Evolutionary conservation across 2,329 filamentous ascomycete genomes (phyloP).

Genomic region (Bertia moriformis): DNA sequence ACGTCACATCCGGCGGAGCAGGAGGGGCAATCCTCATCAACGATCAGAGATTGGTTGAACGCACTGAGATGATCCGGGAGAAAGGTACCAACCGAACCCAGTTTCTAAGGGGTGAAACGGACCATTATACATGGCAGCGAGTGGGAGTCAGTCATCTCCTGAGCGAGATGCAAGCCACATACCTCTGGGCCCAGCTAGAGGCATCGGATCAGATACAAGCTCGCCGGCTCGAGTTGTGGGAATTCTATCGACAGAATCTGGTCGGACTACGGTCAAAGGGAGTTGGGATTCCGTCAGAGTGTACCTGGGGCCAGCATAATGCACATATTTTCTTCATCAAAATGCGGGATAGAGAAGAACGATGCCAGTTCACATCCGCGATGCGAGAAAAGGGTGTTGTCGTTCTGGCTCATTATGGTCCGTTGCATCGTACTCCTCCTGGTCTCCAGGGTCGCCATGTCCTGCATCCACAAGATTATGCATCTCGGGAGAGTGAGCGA

Average conservation of each 20-base stretch:
- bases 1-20: constrained; percentile 2
- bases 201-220: neutral
- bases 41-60: neutral
- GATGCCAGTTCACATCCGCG: neutral
- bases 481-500: neutral
- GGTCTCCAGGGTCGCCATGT: neutral
- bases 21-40: neutral
- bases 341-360: neutral
- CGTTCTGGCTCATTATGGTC: neutral
- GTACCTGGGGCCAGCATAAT: constrained; percentile 3
- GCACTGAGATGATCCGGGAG: neutral
- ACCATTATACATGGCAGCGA: constrained; percentile 1
- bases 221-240: neutral
- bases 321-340: constrained; percentile 2
- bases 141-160: constrained; percentile 2
- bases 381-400: neutral
- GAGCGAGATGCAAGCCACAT: constrained; percentile 2
- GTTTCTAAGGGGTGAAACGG: neutral
- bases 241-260: neutral
- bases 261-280: neutral
- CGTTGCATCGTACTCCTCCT: neutral
- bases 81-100: neutral
- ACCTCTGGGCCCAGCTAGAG: constrained; percentile 3
- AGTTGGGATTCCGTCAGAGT: too few relatives aligned
- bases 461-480: neutral